These are phyloP conservation scores for Erigeron philadelphicus DNA, from an alignment of 140 eudicot species.

Conservation along the genomic window DNA sequence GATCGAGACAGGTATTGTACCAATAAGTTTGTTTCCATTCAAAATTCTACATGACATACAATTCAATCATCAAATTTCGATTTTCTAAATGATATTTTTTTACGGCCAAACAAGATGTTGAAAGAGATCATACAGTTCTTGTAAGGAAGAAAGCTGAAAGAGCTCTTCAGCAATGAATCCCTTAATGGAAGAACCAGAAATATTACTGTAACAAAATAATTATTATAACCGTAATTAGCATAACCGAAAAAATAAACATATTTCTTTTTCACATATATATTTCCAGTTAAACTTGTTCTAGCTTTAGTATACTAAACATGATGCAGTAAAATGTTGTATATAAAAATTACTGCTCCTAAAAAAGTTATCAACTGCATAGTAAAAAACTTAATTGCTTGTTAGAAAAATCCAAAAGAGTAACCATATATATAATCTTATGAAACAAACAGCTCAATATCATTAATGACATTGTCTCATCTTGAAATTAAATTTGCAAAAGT, in stretches of 20 bases:
- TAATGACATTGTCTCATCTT: no score
- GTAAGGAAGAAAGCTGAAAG: conserved; percentile 49
- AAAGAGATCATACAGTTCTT: conserved; percentile 60
- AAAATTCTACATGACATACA: conserved; percentile 42
- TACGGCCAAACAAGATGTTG: background rate
- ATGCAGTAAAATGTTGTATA: no score
- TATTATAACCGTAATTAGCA: conserved; percentile 18
- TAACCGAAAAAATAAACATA: background rate
- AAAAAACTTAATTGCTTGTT: no score
- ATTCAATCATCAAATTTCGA: background rate
- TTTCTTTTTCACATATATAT: no score
- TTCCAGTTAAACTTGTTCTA: no score
- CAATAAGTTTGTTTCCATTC: conserved; percentile 69
- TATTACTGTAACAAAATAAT: conserved; percentile 51
- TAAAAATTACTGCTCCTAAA: no score
- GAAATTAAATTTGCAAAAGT: background rate
- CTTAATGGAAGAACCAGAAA: conserved; percentile 73
- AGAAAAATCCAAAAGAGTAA: no score
- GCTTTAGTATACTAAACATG: no score
- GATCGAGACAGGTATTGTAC: conserved; percentile 75
- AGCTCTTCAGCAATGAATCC: conserved; percentile 80
- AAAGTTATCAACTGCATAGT: no score
- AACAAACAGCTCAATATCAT: background rate
- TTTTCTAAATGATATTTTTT: background rate
- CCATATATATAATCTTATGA: background rate